phyloP scores from a whole-genome alignment of 1,284 basidiomycete genomes.

The Binderoboletus segoi region DNA sequence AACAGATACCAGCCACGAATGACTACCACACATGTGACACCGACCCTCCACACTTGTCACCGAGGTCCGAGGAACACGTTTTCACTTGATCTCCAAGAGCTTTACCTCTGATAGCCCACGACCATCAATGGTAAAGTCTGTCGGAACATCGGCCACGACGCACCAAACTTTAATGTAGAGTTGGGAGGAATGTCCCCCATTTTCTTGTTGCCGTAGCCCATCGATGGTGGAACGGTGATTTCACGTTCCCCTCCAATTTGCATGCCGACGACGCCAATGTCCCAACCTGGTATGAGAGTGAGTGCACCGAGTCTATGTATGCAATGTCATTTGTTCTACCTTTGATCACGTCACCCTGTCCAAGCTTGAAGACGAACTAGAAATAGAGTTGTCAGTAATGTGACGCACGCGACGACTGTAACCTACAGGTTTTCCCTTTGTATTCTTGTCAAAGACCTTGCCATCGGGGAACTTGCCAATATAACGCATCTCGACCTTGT shows the following conservation, averaged over 20 bases:
- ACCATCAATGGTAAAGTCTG: slow-evolving; percentile 15
- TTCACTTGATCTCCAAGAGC: slow-evolving; percentile 66
- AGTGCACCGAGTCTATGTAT: not conserved
- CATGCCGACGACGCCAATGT: slow-evolving; percentile 91
- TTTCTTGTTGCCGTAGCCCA: slow-evolving; percentile 71
- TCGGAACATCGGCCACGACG: slow-evolving; percentile 29
- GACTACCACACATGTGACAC: slow-evolving; percentile 22
- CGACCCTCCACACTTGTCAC: slow-evolving; percentile 1
- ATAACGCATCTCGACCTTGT: slow-evolving; percentile 85
- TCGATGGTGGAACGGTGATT: slow-evolving; percentile 72
- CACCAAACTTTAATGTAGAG: slow-evolving; percentile 75
- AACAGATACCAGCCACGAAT: slow-evolving; percentile 18
- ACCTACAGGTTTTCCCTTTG: slow-evolving; percentile 81
- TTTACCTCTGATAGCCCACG: slow-evolving; percentile 61
- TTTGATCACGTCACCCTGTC: slow-evolving; percentile 90
- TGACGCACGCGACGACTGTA: not conserved
- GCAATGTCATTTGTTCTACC: slow-evolving; percentile 44
- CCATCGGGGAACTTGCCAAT: slow-evolving; percentile 87
- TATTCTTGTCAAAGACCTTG: slow-evolving; percentile 89
- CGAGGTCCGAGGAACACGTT: slow-evolving; percentile 15
- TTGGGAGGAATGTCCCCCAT: slow-evolving; percentile 60
- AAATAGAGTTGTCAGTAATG: slow-evolving; percentile 10
- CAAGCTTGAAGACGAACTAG: slow-evolving; percentile 85
- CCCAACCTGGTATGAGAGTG: slow-evolving; percentile 68
- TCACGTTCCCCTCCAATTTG: slow-evolving; percentile 87